phyloP scores from a whole-genome alignment of 2,329 filamentous ascomycete genomes.

The Endocalyx cinctus region DNA sequence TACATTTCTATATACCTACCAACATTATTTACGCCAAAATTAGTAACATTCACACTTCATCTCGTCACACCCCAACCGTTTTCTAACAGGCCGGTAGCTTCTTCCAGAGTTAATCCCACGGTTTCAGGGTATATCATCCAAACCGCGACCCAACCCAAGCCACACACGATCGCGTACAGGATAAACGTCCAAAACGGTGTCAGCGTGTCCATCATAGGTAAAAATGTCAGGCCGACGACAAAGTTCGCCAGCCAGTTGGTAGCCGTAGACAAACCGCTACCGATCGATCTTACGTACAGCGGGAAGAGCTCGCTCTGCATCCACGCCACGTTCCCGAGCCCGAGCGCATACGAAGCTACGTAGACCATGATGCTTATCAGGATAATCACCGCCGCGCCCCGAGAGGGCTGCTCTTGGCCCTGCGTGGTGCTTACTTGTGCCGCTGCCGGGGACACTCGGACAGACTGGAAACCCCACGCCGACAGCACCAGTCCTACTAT shows the following conservation, averaged over 20 bases:
- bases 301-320: constrained; percentile 93
- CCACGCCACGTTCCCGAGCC: constrained; percentile 91
- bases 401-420: constrained; percentile 5
- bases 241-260: constrained; percentile 90
- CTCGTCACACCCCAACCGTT: constrained; percentile 71
- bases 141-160: constrained; percentile 60
- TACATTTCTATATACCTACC: no score
- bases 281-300: constrained; percentile 65
- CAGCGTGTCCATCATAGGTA: constrained; percentile 54
- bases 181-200: constrained; percentile 74
- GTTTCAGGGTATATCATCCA: constrained; percentile 84
- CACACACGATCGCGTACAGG: constrained; percentile 71
- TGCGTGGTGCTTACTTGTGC: constrained; percentile 9
- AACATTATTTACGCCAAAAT: no score
- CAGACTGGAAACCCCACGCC: constrained; percentile 65
- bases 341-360: constrained; percentile 79
- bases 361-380: constrained; percentile 75
- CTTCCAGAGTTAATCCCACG: constrained; percentile 74
- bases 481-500: constrained; percentile 65
- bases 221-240: constrained; percentile 76
- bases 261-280: constrained; percentile 68
- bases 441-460: constrained; percentile 41
- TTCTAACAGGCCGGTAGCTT: constrained; percentile 66
- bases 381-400: constrained; percentile 50
- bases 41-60: not conserved